Evolutionary conservation across 768 basidiomycete genomes (phyloP).

Genomic region (Terana coerulea): DNA sequence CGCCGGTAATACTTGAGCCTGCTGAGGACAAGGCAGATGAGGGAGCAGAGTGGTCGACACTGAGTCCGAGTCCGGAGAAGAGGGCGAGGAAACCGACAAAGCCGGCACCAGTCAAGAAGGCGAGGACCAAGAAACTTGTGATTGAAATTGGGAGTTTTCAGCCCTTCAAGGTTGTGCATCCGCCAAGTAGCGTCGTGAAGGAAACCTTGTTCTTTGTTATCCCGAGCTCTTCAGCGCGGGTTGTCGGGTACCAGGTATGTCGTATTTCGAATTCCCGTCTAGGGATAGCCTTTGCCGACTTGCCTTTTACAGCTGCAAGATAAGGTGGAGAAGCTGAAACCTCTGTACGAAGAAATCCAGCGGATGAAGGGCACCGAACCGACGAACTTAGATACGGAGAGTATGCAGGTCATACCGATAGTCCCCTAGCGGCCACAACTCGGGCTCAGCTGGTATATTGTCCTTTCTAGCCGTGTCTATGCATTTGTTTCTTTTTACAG

Average conservation of each 20-base stretch:
- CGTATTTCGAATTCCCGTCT: not conserved
- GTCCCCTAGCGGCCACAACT: too few species aligned
- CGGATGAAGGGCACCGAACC: not conserved
- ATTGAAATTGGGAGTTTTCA: constrained; percentile 41
- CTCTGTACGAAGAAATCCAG: not conserved
- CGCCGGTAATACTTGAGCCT: not conserved
- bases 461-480: too few species aligned
- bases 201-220: constrained; percentile 76
- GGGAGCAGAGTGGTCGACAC: not conserved
- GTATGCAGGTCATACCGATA: constrained; percentile 2
- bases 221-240: constrained; percentile 73
- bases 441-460: too few species aligned
- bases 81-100: not conserved
- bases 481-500: too few species aligned
- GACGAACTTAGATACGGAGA: not conserved
- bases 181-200: constrained; percentile 7
- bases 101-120: not conserved
- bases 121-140: constrained; percentile 10
- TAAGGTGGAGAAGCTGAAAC: not conserved
- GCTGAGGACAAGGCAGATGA: not conserved
- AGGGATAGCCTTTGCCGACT: not conserved
- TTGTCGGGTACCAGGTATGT: constrained; percentile 67
- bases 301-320: not conserved
- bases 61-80: too few species aligned
- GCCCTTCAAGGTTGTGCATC: constrained; percentile 46